A percentile compares a stretch with the other conserved stretches of the same genome.
These are phyloP conservation scores for Rhizopus stolonifer DNA, from an alignment of 371 early-diverging fungal genomes.

Conservation along the genomic window DNA sequence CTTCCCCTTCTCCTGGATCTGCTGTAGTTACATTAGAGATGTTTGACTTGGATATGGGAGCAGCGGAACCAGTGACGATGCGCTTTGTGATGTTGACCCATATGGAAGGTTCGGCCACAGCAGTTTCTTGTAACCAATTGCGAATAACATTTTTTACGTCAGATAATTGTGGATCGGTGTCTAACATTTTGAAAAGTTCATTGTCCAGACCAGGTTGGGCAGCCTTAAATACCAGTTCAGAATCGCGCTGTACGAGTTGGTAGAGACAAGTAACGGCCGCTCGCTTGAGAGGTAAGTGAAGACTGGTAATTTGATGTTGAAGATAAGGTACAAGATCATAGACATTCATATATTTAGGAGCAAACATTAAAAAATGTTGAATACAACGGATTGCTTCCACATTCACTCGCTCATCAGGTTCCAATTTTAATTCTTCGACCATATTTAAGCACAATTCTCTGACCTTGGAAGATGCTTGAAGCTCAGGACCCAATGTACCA, in stretches of 20 bases:
- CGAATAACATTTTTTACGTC: conserved; percentile 83
- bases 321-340: conserved; percentile 74
- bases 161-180: conserved; percentile 73
- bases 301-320: conserved; percentile 66
- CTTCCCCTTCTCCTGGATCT: conserved; percentile 19
- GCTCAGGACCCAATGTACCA: conserved; percentile 90
- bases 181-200: conserved; percentile 80
- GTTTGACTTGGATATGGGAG: background rate
- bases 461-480: conserved; percentile 69
- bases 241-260: conserved; percentile 81
- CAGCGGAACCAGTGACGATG: conserved; percentile 63
- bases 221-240: conserved; percentile 68
- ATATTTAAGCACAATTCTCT: conserved; percentile 78
- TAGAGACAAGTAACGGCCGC: conserved; percentile 86
- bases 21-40: conserved; percentile 5
- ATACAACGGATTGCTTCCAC: conserved; percentile 87
- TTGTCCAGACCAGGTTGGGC: conserved; percentile 74
- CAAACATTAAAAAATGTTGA: conserved; percentile 89
- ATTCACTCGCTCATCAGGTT: conserved; percentile 77
- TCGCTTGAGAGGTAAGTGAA: conserved; percentile 70
- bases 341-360: conserved; percentile 72
- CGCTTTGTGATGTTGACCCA: conserved; percentile 86
- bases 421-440: conserved; percentile 76
- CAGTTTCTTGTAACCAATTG: conserved; percentile 72
- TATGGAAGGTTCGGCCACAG: conserved; percentile 69